Base-by-base conservation (phyloP, 106 monocot species). In the Allium fistulosum region DNA sequence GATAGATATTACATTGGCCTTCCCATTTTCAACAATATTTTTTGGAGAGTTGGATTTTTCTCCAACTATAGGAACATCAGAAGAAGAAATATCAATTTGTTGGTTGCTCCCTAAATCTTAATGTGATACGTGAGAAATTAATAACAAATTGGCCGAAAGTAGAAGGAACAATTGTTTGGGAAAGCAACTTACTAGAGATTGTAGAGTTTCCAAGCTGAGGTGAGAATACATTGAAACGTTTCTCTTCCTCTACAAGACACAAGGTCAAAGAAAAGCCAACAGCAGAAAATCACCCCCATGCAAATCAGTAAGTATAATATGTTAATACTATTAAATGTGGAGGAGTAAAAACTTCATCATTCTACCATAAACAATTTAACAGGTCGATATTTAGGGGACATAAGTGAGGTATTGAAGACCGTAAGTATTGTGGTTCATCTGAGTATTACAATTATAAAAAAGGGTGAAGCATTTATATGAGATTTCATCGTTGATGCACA, bases 171-270 rank as follows among this genome's bases (percentile, higher is more conserved):
- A 37, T 37, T 37, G 37, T 46, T 56, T 12, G 2, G 17, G 45
- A 69, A 69, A 27, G 10, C 11, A 69, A 37, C 28, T 57, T 46
- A 37, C 68, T 28, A 57, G 56, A 16, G 55, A 57, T 57, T 57
- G 17, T 13, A 57, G 57, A 68, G 60, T 68, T 67, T 22, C 26
- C 67, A 59, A 85, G 50, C 67, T 85, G 80, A 18, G 89, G 89
- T 67, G 89, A 90, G 52, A 80, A 81, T 28, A 77, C 49, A 27
- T 67, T 57, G 10, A 11, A 4, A 57, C 37, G 73, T 59, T 53
- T 83, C 72, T 85, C 89, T 75, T 90, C 89, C 89, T 78, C 89
- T 90, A 58, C 26, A 26, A 26, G 4, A 63, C 28, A 72, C 17
- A 16, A 51, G 49, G 69, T 18, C 37, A 11, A 3, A 11, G 53